These are phyloP conservation scores for Hyphodiscus hymeniophilus DNA, from an alignment of 495 filamentous ascomycete species.

Conservation along the genomic window DNA sequence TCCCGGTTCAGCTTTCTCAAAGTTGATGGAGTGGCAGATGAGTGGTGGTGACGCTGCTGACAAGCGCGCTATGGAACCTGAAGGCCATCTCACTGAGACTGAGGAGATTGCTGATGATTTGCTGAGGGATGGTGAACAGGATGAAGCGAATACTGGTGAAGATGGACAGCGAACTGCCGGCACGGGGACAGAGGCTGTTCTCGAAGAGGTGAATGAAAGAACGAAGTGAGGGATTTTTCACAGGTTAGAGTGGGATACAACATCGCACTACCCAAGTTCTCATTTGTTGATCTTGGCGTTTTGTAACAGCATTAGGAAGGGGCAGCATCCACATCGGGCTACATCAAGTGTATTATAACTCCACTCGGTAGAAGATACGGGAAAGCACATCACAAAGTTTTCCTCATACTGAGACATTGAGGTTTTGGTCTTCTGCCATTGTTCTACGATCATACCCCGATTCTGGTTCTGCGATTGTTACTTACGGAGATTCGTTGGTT, in stretches of 20 bases:
- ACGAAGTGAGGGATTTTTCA: background rate
- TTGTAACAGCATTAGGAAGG: background rate
- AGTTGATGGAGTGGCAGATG: constrained; percentile 99
- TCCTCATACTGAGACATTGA: too few relatives aligned
- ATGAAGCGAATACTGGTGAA: background rate
- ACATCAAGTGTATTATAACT: constrained; percentile 5
- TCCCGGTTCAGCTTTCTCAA: constrained; percentile 74
- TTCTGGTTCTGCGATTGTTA: too few relatives aligned
- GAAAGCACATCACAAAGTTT: too few relatives aligned
- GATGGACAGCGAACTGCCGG: constrained; percentile 1
- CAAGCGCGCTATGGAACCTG: constrained; percentile 12
- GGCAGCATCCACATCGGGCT: background rate
- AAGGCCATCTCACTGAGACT: constrained; percentile 20
- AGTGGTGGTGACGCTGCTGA: constrained; percentile 58
- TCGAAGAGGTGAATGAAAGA: background rate
- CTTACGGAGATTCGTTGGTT: too few relatives aligned
- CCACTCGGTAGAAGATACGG: constrained; percentile 2
- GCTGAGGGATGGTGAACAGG: constrained; percentile 6
- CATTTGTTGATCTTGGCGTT: background rate
- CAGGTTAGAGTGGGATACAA: background rate
- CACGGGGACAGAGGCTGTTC: background rate
- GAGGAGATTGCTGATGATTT: constrained; percentile 19
- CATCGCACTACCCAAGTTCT: background rate
- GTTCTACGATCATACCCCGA: background rate
- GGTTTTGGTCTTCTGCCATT: background rate